These are phyloP conservation scores for Aspergillus pseudonomiae DNA, from an alignment of 2,329 filamentous ascomycete species.

Conservation along the genomic window DNA sequence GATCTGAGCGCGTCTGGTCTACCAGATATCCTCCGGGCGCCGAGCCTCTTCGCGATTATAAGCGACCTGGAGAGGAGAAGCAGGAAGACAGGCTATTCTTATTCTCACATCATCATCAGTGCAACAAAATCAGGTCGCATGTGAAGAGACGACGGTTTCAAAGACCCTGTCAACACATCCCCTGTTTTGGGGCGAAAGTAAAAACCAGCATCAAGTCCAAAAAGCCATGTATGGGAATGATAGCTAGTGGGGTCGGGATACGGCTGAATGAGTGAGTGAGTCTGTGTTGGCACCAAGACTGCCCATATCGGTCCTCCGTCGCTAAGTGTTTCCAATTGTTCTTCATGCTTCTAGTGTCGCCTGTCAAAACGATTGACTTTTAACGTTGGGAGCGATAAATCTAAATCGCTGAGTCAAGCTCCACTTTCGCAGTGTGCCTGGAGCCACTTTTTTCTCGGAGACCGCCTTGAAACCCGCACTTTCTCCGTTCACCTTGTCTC, in stretches of 20 bases:
- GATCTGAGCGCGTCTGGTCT: neutral
- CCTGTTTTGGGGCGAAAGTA: too few species aligned
- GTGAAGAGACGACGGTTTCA: neutral
- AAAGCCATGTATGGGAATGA: neutral
- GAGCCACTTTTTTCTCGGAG: conserved; percentile 6
- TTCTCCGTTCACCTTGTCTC: neutral
- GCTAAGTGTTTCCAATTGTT: neutral
- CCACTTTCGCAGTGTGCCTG: conserved; percentile 5
- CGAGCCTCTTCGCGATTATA: neutral
- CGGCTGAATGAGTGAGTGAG: neutral
- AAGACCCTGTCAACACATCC: neutral
- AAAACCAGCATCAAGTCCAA: neutral
- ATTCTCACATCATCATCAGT: neutral
- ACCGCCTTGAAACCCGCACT: conserved; percentile 3
- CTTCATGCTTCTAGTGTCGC: conserved; percentile 7
- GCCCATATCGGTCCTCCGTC: neutral
- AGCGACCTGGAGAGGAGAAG: neutral
- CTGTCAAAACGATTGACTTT: conserved; percentile 12
- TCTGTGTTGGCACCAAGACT: neutral
- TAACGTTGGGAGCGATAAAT: conserved; percentile 4
- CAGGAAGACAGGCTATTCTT: neutral
- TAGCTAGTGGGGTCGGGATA: neutral
- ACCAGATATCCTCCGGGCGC: neutral
- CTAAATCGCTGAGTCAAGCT: neutral
- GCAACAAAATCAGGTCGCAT: neutral